A percentile compares a stretch with the other conserved stretches of the same genome.
phyloP scores from a whole-genome alignment of 2,329 filamentous ascomycete species.

The Parascedosporium putredinis region DNA sequence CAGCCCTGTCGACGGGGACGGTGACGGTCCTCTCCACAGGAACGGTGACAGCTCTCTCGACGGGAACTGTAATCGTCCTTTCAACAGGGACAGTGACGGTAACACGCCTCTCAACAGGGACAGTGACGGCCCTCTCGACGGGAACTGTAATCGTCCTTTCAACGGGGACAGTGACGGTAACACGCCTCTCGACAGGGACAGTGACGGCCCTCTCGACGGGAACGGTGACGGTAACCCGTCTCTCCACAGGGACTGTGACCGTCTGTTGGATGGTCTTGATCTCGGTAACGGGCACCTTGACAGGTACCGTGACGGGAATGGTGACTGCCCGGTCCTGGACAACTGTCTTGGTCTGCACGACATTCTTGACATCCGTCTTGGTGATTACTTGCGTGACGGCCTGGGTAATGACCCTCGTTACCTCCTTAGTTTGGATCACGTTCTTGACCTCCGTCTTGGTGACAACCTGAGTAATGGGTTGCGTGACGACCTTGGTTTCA shows the following conservation, averaged over 20 bases:
- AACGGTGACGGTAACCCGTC: not conserved
- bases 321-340: no score
- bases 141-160: constrained; percentile 1
- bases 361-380: constrained; percentile 2
- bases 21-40: not conserved
- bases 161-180: constrained; percentile 1
- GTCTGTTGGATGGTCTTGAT: constrained; percentile 1
- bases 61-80: constrained; percentile 2
- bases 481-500: not conserved
- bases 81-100: constrained; percentile 1
- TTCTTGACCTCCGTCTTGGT: constrained; percentile 1
- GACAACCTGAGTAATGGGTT: constrained; percentile 2
- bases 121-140: not conserved
- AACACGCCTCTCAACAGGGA: constrained; percentile 1
- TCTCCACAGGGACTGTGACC: not conserved
- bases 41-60: not conserved
- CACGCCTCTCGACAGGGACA: not conserved
- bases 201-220: not conserved
- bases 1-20: not conserved
- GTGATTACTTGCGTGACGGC: not conserved
- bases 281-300: not conserved
- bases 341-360: constrained; percentile 3
- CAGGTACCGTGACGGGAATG: no score
- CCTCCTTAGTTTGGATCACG: not conserved
- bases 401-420: not conserved